These are phyloP conservation scores for Anethum foeniculum DNA, from an alignment of 140 eudicot genomes.

Conservation along the genomic window DNA sequence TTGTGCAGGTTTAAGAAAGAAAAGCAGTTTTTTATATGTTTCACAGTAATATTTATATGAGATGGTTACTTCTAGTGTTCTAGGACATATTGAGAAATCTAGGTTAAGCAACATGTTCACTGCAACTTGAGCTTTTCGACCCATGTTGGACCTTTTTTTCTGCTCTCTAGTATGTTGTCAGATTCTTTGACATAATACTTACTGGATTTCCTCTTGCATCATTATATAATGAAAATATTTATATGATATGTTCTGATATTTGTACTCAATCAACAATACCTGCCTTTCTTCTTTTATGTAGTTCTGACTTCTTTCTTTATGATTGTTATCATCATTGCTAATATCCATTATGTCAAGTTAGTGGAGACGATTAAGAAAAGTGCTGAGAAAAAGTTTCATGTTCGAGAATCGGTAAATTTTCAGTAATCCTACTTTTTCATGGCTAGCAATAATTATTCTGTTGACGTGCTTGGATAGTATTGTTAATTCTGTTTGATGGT, in stretches of 20 bases:
- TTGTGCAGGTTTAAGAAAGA: not conserved
- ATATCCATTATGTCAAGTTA: conserved; percentile 15
- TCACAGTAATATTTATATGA: not conserved
- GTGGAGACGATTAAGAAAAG: conserved; percentile 21
- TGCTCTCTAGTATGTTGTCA: not conserved
- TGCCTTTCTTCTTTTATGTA: not conserved
- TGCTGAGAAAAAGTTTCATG: conserved; percentile 22
- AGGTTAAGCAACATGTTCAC: not conserved
- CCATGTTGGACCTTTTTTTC: not conserved
- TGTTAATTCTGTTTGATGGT: conserved; percentile 6
- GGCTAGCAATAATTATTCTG: not conserved
- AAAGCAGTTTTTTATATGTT: not conserved
- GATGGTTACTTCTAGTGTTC: not conserved
- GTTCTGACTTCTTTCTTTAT: not conserved
- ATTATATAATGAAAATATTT: not conserved
- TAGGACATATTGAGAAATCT: not conserved
- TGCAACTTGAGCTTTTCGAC: not conserved
- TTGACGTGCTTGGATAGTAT: conserved; percentile 7
- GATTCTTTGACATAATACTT: not conserved
- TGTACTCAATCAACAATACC: not conserved
- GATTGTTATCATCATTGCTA: not conserved
- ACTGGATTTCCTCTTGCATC: not conserved
- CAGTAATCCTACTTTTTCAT: not conserved
- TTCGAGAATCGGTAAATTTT: conserved; percentile 45
- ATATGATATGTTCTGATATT: not conserved